Base-by-base conservation (phyloP, 2,329 filamentous ascomycete species). In the Apiospora pterosperma region DNA sequence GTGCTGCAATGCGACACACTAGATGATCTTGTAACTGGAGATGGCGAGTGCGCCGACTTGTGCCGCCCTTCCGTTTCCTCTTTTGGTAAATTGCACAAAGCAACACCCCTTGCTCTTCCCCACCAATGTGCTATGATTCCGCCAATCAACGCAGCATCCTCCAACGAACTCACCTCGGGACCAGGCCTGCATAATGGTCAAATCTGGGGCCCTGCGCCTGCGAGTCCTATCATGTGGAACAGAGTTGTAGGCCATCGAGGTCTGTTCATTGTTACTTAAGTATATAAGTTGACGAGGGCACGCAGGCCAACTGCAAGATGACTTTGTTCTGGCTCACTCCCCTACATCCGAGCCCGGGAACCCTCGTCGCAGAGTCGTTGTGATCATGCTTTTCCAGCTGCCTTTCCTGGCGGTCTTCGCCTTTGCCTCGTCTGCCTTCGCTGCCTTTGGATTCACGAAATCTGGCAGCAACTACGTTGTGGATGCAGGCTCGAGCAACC, bases 401-500 rank as follows among this genome's bases (percentile, higher is more conserved):
- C 58, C 73, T 25, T 64, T 73, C 48, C 52, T 74, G 19, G 69
- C 69, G 7, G 59, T 69, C 5, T 63, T 70, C 21, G 59, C 67
- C 34, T 73, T 74, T 65, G 65, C 69, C 38, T 73, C 72, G 28
- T 72, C 71, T 42, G 73, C 68, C 36, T 67, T 69, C 59, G 73
- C 73, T 25, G 75, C 74, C 3, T 75, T 77, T 62, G 75, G 74
- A 23, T 74, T 74, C 66, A 75, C 74, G 31, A 69, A 73, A 25
- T 74, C 73, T 11, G 72, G 72, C 41, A 69, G 68, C 58, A 72
- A 75, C 25, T 81, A 81, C 70, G 73, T 78, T 14, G 74, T 81
- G 61, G 77, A 81, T 64, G 75, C 79, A 55, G 78, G 75, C 8
- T 69, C 76, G 63, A 64, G 71, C 75, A 84, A 86, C 67, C 64